Evolutionary conservation across 495 filamentous ascomycete genomes (phyloP).

Genomic region (Xylaria cubensis): DNA sequence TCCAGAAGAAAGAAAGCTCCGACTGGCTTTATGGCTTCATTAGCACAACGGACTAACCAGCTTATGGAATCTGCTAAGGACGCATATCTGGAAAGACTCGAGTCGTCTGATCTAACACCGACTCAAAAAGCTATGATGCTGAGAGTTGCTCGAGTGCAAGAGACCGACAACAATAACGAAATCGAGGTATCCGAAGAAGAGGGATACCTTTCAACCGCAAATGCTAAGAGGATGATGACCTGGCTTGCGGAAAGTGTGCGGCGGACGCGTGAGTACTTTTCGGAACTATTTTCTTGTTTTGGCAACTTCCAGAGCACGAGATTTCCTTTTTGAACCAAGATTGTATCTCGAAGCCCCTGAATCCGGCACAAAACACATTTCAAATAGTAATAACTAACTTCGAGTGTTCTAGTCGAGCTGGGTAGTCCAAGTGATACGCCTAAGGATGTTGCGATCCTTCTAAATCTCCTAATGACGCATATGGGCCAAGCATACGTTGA

Average conservation of each 20-base stretch:
- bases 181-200: constrained; percentile 91
- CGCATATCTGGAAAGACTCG: constrained; percentile 82
- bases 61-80: constrained; percentile 80
- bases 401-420: constrained; percentile 65
- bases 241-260: constrained; percentile 98
- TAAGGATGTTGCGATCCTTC: constrained; percentile 87
- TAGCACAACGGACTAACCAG: constrained; percentile 86
- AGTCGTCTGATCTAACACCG: constrained; percentile 81
- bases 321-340: too few relatives aligned
- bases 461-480: constrained; percentile 82
- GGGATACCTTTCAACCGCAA: constrained; percentile 79
- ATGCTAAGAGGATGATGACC: constrained; percentile 93
- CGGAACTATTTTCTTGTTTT: too few relatives aligned
- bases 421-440: constrained; percentile 85
- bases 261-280: constrained; percentile 56
- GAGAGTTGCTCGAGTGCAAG: constrained; percentile 75
- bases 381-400: too few relatives aligned
- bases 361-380: too few relatives aligned
- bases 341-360: too few relatives aligned
- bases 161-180: constrained; percentile 65
- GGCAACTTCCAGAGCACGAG: too few relatives aligned
- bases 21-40: constrained; percentile 85
- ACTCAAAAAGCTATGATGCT: constrained; percentile 88
- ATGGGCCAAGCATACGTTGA: constrained; percentile 97
- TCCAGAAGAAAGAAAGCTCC: constrained; percentile 81